Evolutionary conservation across 805 yeast species (phyloP).

Genomic region (Saccharomycopsis babjevae): DNA sequence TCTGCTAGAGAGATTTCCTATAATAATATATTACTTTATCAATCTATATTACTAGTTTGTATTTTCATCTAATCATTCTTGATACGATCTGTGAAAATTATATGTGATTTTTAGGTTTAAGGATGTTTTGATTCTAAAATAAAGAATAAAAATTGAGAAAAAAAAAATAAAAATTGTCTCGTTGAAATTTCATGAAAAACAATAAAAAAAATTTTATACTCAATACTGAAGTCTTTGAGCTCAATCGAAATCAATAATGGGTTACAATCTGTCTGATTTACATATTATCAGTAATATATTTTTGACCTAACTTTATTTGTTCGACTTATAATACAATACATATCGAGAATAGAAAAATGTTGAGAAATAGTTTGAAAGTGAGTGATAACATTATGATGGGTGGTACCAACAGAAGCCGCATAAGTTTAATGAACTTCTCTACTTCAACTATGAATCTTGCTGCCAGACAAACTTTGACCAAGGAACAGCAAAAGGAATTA

Average conservation of each 20-base stretch:
- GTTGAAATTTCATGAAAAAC: background rate
- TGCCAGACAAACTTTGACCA: background rate
- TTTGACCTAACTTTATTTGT: background rate
- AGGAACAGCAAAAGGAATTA: slow-evolving; percentile 24
- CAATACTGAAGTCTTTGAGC: background rate
- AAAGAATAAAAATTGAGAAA: background rate
- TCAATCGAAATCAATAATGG: background rate
- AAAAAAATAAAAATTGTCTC: background rate
- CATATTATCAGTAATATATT: background rate
- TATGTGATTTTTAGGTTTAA: background rate
- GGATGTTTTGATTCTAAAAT: background rate
- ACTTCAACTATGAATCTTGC: slow-evolving; percentile 1
- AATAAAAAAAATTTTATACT: background rate
- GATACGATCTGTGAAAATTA: background rate
- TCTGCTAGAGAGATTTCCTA: background rate
- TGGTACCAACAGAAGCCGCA: background rate
- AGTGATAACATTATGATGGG: background rate
- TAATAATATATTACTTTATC: too few relatives aligned
- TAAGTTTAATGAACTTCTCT: background rate
- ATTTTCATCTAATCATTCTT: background rate
- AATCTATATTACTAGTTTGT: background rate
- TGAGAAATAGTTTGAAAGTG: background rate
- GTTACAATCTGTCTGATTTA: background rate
- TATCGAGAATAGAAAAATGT: background rate
- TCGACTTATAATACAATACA: background rate